Base-by-base conservation (phyloP, 495 filamentous ascomycete genomes). In the Neurospora africana region DNA sequence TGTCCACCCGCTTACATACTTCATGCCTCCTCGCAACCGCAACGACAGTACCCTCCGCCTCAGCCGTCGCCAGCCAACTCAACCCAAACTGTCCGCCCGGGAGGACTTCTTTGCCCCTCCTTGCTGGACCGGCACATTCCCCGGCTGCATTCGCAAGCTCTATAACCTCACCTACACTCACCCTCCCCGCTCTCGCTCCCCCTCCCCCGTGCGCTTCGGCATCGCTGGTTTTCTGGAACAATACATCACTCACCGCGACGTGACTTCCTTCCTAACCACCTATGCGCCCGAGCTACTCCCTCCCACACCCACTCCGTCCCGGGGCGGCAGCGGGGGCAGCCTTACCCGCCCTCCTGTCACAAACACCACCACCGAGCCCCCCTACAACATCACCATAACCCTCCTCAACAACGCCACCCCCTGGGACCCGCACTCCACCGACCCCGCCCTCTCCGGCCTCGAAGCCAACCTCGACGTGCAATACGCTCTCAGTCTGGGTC, bases 401-500 rank as follows among this genome's bases (percentile, higher is more conserved):
- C 82, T 83, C 21, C 83, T 92, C 70, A 89, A 91, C 75, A 88
- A 87, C 53, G 89, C 84, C 21, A 76, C 82, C 9, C 79, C 83
- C 0, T 86, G 91, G 70, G 73, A 77, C 43, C 53, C 15, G 27
- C 53, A 61, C 3, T 33, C 53, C 13, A 61, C 27, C 27, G 75
- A 81, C 3, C 77, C 71, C 21, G 61, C 74, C 72, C 71, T 75
- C 33, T 81, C 81, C 21, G 82, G 82, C 72, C 78, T 83, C 21
- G 92, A 95, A 78, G 91, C 91, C 41, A 91, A 89, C 69, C 82
- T 94, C 21, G 91, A 93, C 73, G 83, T 93, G 3, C 88, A 94
- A 74, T 93, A 93, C 74, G 86, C 88, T 44, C 77, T 91, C 37
- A 81, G 86, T 0, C 77, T 94, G 58, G 87, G 84, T 15, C 87